Conservation (phyloP, 73 alveolate species). For the Uronychia binucleata region DNA sequence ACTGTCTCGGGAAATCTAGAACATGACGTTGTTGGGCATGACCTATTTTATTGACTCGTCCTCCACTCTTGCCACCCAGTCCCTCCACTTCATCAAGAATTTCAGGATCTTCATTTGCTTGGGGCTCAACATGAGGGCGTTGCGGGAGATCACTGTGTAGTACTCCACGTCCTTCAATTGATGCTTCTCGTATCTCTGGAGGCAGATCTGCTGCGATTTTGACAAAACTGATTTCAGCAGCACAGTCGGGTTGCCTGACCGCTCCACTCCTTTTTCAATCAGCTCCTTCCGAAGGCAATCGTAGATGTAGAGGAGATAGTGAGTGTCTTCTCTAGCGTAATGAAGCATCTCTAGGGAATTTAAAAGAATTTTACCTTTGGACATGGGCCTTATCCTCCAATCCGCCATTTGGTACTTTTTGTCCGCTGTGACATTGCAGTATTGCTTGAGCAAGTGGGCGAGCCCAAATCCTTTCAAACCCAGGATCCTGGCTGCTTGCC, state of each 20-base stretch:
- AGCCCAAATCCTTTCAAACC: constrained; percentile 74
- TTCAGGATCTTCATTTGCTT: constrained; percentile 23
- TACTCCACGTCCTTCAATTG: constrained; percentile 46
- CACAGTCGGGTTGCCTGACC: neutral
- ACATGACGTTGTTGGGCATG: constrained; percentile 53
- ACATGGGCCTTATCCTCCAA: constrained; percentile 95
- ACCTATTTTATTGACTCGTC: constrained; percentile 53
- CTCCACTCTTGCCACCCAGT: constrained; percentile 53
- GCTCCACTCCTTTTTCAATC: neutral
- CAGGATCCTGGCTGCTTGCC: constrained; percentile 90
- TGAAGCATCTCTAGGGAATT: constrained; percentile 76
- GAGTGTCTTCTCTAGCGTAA: constrained; percentile 98
- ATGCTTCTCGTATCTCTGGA: constrained; percentile 39
- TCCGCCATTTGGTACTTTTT: constrained; percentile 96
- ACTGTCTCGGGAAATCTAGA: constrained; percentile 33
- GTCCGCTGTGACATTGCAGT: constrained; percentile 89
- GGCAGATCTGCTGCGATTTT: constrained; percentile 17
- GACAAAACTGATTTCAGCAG: constrained; percentile 7
- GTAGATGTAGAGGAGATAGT: constrained; percentile 91
- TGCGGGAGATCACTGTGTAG: constrained; percentile 10
- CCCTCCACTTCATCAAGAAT: constrained; percentile 51
- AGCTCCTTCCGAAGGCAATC: constrained; percentile 64
- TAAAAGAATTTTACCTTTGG: constrained; percentile 42
- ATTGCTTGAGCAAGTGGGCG: constrained; percentile 70
- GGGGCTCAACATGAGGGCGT: neutral